These are phyloP conservation scores for Tetrahymena malaccensis DNA, from an alignment of 73 alveolate species.

Conservation along the genomic window DNA sequence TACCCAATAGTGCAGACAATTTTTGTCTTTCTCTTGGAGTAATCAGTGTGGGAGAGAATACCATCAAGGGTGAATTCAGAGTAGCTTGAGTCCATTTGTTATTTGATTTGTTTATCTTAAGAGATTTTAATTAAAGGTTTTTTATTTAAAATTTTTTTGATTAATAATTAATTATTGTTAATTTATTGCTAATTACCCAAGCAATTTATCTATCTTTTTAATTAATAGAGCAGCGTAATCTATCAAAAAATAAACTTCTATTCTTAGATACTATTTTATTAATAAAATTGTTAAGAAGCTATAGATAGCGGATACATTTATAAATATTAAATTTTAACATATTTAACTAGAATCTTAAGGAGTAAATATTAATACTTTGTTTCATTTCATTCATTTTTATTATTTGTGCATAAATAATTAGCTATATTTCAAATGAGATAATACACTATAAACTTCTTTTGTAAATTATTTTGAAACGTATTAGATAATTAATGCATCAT, in stretches of 20 bases:
- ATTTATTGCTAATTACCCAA: background rate
- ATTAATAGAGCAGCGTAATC: background rate
- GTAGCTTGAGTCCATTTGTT: background rate
- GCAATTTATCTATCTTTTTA: background rate
- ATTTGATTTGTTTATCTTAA: background rate
- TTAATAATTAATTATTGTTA: background rate
- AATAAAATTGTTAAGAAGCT: background rate
- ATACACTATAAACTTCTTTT: background rate
- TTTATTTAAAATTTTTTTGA: background rate
- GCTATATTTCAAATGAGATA: background rate
- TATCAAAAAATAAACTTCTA: background rate
- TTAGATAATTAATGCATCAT: background rate
- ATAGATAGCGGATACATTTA: background rate
- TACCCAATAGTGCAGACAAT: conserved; percentile 90
- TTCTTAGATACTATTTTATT: background rate
- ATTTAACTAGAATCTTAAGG: background rate
- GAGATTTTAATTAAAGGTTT: background rate
- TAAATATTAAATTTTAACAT: no score
- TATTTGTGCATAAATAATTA: background rate
- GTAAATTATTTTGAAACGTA: background rate
- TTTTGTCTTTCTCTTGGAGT: conserved; percentile 66
- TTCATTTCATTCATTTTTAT: background rate
- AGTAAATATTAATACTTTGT: background rate
- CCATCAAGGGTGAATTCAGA: background rate
- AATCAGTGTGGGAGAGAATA: conserved; percentile 30